These are phyloP conservation scores for Cercospora sesami DNA, from an alignment of 2,329 filamentous ascomycete species.

Conservation along the genomic window DNA sequence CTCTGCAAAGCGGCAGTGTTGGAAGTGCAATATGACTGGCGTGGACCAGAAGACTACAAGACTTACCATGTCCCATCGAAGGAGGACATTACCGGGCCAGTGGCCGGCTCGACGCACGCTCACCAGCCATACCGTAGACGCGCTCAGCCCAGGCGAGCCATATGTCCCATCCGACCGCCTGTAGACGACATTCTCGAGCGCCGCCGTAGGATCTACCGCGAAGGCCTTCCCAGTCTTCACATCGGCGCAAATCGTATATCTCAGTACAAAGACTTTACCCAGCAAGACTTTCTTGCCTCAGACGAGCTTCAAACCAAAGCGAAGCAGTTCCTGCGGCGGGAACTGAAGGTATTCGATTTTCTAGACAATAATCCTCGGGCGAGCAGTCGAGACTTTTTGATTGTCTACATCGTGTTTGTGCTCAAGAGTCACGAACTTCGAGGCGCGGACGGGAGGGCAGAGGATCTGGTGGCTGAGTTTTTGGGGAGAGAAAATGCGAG, in stretches of 20 bases:
- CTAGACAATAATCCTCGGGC: constrained; percentile 47
- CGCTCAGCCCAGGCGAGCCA: neutral
- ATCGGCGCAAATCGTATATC: constrained; percentile 80
- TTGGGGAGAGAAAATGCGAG: constrained; percentile 70
- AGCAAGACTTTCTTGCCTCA: constrained; percentile 63
- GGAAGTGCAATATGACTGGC: constrained; percentile 66
- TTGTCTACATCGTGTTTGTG: constrained; percentile 83
- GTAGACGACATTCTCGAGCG: constrained; percentile 51
- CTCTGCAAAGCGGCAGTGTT: constrained; percentile 63
- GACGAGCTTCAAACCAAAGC: constrained; percentile 72
- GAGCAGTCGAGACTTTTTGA: constrained; percentile 64
- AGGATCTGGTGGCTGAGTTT: constrained; percentile 76
- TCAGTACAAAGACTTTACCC: constrained; percentile 71
- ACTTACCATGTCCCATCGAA: constrained; percentile 48
- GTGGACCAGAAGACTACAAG: constrained; percentile 55
- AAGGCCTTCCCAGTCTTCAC: constrained; percentile 73
- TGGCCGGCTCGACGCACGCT: constrained; percentile 1
- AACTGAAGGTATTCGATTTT: constrained; percentile 80
- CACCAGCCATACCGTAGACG: constrained; percentile 12
- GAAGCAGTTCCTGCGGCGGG: constrained; percentile 76
- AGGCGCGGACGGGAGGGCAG: constrained; percentile 73
- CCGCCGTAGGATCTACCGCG: constrained; percentile 71
- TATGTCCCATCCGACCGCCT: constrained; percentile 1
- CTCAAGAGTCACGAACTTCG: constrained; percentile 80
- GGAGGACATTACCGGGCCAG: neutral